Conservation (phyloP, 768 basidiomycete genomes). For the Pisolithus marmoratus region DNA sequence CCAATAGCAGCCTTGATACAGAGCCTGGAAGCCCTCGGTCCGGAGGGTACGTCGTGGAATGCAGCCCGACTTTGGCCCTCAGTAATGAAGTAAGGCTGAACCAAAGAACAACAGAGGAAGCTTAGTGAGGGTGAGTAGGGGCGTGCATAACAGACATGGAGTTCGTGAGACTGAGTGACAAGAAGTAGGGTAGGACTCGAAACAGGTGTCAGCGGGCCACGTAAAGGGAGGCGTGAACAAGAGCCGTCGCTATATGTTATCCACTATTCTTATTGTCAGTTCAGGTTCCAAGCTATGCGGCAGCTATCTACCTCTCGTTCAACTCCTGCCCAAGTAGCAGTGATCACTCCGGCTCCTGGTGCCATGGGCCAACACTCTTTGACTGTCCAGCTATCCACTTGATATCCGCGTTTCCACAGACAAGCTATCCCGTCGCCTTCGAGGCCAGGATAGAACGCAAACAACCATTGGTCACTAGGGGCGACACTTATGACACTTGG, state of each 20-base stretch:
- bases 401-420: conserved; percentile 55
- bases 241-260: conserved; percentile 37
- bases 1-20: conserved; percentile 59
- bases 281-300: conserved; percentile 8
- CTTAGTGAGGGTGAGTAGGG: conserved; percentile 39
- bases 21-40: conserved; percentile 36
- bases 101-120: conserved; percentile 45
- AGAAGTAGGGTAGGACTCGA: conserved; percentile 53
- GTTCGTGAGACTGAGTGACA: conserved; percentile 57
- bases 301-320: conserved; percentile 47
- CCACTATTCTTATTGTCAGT: conserved; percentile 43
- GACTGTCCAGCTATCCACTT: conserved; percentile 58
- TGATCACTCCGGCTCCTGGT: conserved; percentile 51
- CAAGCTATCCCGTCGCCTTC: conserved; percentile 55
- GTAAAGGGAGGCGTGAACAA: conserved; percentile 49
- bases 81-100: conserved; percentile 30
- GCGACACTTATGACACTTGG: conserved; percentile 58
- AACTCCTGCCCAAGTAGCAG: conserved; percentile 54
- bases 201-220: conserved; percentile 51
- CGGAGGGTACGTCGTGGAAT: conserved; percentile 23
- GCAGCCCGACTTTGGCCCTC: conserved; percentile 32
- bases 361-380: conserved; percentile 52
- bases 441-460: conserved; percentile 67
- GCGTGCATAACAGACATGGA: conserved; percentile 51
- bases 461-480: conserved; percentile 57